Conservation (phyloP, 2,329 filamentous ascomycete genomes). For the Ampelomyces quisqualis region DNA sequence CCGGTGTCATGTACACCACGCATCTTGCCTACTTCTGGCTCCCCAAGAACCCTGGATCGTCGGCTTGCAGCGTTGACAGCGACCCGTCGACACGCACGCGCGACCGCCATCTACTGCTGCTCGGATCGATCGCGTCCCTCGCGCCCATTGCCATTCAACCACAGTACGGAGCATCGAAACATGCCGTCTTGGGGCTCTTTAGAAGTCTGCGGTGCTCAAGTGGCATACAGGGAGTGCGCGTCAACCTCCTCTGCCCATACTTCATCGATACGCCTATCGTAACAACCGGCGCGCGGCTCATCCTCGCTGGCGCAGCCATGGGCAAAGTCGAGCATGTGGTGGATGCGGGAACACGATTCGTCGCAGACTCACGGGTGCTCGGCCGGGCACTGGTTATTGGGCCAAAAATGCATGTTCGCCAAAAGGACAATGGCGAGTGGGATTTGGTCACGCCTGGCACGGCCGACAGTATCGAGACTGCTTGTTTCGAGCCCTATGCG, state of each 20-base stretch:
- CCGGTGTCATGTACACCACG: constrained; percentile 64
- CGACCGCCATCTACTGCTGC: constrained; percentile 63
- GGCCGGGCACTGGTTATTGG: constrained; percentile 61
- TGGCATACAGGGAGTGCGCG: constrained; percentile 55
- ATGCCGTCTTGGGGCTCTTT: constrained; percentile 66
- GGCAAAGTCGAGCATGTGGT: constrained; percentile 61
- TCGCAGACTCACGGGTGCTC: constrained; percentile 58
- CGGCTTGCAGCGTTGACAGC: constrained; percentile 33
- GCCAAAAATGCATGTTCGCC: constrained; percentile 54
- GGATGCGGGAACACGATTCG: constrained; percentile 62
- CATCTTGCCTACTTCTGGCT: constrained; percentile 65
- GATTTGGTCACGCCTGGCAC: constrained; percentile 27
- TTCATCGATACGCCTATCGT: constrained; percentile 66
- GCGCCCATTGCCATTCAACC: constrained; percentile 44
- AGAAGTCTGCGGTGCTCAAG: constrained; percentile 57
- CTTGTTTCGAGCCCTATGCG: constrained; percentile 63
- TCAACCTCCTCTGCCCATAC: constrained; percentile 68
- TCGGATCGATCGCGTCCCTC: constrained; percentile 63
- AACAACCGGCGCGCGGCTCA: constrained; percentile 47
- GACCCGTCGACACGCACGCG: constrained; percentile 34
- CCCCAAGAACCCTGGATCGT: constrained; percentile 51
- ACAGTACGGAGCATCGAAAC: constrained; percentile 64
- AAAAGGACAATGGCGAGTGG: constrained; percentile 43
- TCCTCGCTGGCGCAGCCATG: constrained; percentile 59
- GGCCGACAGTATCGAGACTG: constrained; percentile 43